These are phyloP conservation scores for Botryotinia convoluta DNA, from an alignment of 2,329 filamentous ascomycete genomes.

Conservation along the genomic window DNA sequence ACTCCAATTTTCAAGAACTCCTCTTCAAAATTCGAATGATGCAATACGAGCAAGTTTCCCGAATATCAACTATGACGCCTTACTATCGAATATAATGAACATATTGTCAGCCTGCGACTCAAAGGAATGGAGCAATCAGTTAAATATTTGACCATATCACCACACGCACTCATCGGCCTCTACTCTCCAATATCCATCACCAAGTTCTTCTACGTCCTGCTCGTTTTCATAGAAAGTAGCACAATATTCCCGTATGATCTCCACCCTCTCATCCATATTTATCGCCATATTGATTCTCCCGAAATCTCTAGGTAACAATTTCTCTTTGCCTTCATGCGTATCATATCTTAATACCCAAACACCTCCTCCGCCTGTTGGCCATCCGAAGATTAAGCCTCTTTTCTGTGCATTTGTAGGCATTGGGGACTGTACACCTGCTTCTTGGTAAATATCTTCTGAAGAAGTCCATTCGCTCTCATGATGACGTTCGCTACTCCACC, in stretches of 20 bases:
- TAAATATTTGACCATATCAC: neutral
- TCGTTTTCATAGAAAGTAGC: neutral
- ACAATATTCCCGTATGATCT: neutral
- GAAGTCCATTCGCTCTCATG: neutral
- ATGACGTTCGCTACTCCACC: conserved; percentile 1
- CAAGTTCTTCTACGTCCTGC: neutral
- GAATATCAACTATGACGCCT: neutral
- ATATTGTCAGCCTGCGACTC: neutral
- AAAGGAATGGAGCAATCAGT: neutral
- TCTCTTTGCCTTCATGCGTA: neutral
- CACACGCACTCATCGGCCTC: neutral
- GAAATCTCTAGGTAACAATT: neutral
- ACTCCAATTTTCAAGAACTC: neutral
- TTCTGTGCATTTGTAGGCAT: neutral
- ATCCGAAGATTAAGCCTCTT: neutral
- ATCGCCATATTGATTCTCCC: neutral
- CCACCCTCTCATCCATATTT: neutral
- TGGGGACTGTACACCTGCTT: neutral
- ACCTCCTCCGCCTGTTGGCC: neutral
- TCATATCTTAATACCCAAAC: conserved; percentile 2
- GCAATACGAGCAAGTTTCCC: neutral
- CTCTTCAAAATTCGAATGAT: no score
- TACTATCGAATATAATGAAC: neutral
- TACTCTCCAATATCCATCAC: neutral
- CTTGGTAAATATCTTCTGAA: neutral